A percentile compares a stretch with the other conserved stretches of the same genome.
These are phyloP conservation scores for Apophysomyces trapeziformis DNA, from an alignment of 371 early-diverging fungal genomes.

Conservation along the genomic window DNA sequence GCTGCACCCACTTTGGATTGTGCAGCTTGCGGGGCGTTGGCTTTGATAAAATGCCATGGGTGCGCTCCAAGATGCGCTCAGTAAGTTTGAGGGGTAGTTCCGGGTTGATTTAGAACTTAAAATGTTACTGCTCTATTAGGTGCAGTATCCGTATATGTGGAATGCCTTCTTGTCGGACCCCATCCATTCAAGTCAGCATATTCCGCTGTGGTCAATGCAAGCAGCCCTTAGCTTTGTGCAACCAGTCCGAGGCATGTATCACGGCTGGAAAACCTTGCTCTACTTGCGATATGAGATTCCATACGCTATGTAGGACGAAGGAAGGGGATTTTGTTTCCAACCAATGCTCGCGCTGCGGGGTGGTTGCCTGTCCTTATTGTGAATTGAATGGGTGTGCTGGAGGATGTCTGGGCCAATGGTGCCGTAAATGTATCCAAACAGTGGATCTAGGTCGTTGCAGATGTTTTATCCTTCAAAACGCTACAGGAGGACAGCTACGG, in stretches of 20 bases:
- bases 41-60: slow-evolving; percentile 18
- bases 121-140: slow-evolving; percentile 2
- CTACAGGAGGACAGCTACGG: slow-evolving; percentile 18
- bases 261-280: slow-evolving; percentile 13
- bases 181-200: slow-evolving; percentile 10
- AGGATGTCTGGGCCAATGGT: slow-evolving; percentile 33
- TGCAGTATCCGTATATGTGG: slow-evolving; percentile 24
- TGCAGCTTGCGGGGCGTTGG: slow-evolving; percentile 21
- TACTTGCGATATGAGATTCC: slow-evolving; percentile 19
- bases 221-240: slow-evolving; percentile 21
- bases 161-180: slow-evolving; percentile 15
- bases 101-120: background rate
- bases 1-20: slow-evolving; percentile 21
- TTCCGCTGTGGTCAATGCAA: slow-evolving; percentile 21
- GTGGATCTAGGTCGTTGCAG: slow-evolving; percentile 22
- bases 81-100: background rate
- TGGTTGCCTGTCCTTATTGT: slow-evolving; percentile 29
- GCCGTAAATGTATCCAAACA: slow-evolving; percentile 16
- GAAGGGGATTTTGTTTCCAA: slow-evolving; percentile 23
- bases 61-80: slow-evolving; percentile 35
- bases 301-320: slow-evolving; percentile 21
- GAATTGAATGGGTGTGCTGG: slow-evolving; percentile 25
- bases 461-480: slow-evolving; percentile 17
- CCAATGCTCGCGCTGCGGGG: slow-evolving; percentile 24
- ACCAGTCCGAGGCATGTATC: slow-evolving; percentile 16